These are phyloP conservation scores for Saturnispora sekii DNA, from an alignment of 805 yeast genomes.

Conservation along the genomic window DNA sequence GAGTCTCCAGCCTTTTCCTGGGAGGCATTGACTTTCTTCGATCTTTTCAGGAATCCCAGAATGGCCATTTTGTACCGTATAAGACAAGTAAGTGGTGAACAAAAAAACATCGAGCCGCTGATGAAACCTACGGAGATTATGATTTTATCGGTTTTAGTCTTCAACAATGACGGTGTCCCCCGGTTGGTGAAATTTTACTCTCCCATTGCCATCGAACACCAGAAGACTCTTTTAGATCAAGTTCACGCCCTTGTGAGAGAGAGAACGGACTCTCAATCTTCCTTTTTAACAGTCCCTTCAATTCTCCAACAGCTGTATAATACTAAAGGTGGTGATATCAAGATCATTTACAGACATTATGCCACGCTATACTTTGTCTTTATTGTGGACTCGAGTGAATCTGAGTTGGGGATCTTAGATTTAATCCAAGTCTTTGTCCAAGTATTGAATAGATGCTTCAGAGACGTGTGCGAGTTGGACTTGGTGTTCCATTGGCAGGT, in stretches of 20 bases:
- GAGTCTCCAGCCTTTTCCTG: no score
- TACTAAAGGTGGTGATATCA: slow-evolving; percentile 60
- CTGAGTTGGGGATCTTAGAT: slow-evolving; percentile 88
- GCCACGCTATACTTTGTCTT: slow-evolving; percentile 96
- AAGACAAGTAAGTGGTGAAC: neutral
- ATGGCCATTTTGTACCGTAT: slow-evolving; percentile 1
- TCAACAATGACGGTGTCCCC: slow-evolving; percentile 86
- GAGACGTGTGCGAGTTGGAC: slow-evolving; percentile 91
- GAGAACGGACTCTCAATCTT: slow-evolving; percentile 69
- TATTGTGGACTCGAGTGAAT: slow-evolving; percentile 91
- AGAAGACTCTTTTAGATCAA: slow-evolving; percentile 68
- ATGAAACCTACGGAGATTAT: slow-evolving; percentile 6
- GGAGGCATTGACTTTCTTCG: no score
- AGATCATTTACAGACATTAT: slow-evolving; percentile 87
- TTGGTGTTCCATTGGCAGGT: slow-evolving; percentile 99
- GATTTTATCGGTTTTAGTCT: slow-evolving; percentile 24
- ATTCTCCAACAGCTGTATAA: slow-evolving; percentile 25
- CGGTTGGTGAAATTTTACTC: slow-evolving; percentile 87
- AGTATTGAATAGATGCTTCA: slow-evolving; percentile 84
- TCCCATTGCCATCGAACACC: slow-evolving; percentile 79
- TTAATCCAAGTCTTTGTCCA: slow-evolving; percentile 95
- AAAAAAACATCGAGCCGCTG: neutral
- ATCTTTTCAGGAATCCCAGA: slow-evolving; percentile 3
- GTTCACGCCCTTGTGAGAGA: slow-evolving; percentile 68
- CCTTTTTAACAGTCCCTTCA: slow-evolving; percentile 85